A percentile compares a stretch with the other conserved stretches of the same genome.
Conservation (phyloP, 257 asterid species). For the Forsythia viridissima region DNA sequence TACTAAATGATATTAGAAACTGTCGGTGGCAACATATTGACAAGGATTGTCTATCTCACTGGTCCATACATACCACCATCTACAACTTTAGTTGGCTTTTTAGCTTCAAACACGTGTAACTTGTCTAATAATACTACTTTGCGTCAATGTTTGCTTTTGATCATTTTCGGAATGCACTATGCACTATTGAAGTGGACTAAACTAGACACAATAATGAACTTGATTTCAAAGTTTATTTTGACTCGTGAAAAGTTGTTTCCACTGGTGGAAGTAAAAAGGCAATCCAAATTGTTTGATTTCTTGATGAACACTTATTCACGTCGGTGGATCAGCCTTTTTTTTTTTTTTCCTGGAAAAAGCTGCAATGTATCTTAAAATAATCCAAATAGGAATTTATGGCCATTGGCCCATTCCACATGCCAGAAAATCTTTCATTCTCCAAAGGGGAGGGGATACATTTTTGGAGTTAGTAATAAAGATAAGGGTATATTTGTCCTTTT, state of each 20-base stretch:
- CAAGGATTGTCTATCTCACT: slow-evolving; percentile 31
- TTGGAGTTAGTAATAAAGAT: slow-evolving; percentile 14
- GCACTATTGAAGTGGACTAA: slow-evolving; percentile 3
- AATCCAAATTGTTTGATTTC: slow-evolving; percentile 24
- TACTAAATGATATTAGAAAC: slow-evolving; percentile 10
- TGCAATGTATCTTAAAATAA: slow-evolving; percentile 22
- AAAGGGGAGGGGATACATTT: slow-evolving; percentile 3
- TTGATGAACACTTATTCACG: slow-evolving; percentile 39
- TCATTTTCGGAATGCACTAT: background rate
- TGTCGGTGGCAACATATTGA: slow-evolving; percentile 40
- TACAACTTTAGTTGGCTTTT: slow-evolving; percentile 22
- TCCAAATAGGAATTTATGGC: slow-evolving; percentile 7
- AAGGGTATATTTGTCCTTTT: slow-evolving; percentile 43
- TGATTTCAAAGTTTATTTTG: slow-evolving; percentile 25
- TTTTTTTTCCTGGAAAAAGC: slow-evolving; percentile 20
- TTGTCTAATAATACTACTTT: slow-evolving; percentile 12
- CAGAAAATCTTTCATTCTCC: slow-evolving; percentile 32
- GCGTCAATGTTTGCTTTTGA: background rate
- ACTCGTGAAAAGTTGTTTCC: slow-evolving; percentile 26
- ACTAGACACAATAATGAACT: slow-evolving; percentile 11
- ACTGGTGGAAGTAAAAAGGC: slow-evolving; percentile 13
- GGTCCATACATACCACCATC: slow-evolving; percentile 20
- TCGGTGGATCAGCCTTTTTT: slow-evolving; percentile 25
- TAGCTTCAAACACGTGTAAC: slow-evolving; percentile 25
- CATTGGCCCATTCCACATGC: slow-evolving; percentile 21